phyloP scores from a whole-genome alignment of 1,284 basidiomycete genomes.

The Agaricales sp. region DNA sequence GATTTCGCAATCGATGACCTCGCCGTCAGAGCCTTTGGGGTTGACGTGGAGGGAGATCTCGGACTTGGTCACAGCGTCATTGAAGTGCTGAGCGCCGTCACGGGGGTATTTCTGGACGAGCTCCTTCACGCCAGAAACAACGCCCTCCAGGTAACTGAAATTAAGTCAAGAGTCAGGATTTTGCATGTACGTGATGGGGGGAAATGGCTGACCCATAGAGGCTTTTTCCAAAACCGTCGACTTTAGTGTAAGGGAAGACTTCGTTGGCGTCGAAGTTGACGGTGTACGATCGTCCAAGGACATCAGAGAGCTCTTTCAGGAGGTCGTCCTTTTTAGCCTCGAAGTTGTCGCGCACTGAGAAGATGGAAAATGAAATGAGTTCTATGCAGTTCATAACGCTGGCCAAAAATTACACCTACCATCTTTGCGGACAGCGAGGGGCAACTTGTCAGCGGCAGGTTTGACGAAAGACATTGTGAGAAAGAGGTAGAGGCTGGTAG shows the following conservation, averaged over 20 bases:
- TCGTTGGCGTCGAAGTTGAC: conserved; percentile 22
- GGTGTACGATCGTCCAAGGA: conserved; percentile 16
- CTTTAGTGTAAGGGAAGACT: conserved; percentile 21
- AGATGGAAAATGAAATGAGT: too few species aligned
- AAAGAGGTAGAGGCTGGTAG: conserved; percentile 1
- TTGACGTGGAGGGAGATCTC: conserved; percentile 22
- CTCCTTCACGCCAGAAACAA: conserved; percentile 17
- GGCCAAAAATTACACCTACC: conserved; percentile 17
- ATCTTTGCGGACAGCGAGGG: conserved; percentile 23
- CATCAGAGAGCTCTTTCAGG: conserved; percentile 15
- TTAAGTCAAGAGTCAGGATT: not conserved
- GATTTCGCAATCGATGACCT: conserved; percentile 15
- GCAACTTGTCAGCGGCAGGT: conserved; percentile 22
- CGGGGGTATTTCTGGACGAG: conserved; percentile 21
- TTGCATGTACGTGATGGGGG: not conserved
- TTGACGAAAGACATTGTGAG: conserved; percentile 15
- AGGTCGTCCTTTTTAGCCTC: conserved; percentile 20
- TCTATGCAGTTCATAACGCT: too few species aligned
- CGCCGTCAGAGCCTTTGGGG: conserved; percentile 18
- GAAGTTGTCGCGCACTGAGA: conserved; percentile 23
- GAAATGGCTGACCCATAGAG: conserved; percentile 15
- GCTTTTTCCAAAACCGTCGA: conserved; percentile 13
- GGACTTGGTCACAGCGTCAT: conserved; percentile 21
- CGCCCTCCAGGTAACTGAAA: conserved; percentile 22
- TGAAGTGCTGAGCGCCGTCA: conserved; percentile 23